Evolutionary conservation across 192 early-diverging fungal genomes (phyloP), one percentile per base, ranked within the genome.

Genomic region (Endogone sp.): DNA sequence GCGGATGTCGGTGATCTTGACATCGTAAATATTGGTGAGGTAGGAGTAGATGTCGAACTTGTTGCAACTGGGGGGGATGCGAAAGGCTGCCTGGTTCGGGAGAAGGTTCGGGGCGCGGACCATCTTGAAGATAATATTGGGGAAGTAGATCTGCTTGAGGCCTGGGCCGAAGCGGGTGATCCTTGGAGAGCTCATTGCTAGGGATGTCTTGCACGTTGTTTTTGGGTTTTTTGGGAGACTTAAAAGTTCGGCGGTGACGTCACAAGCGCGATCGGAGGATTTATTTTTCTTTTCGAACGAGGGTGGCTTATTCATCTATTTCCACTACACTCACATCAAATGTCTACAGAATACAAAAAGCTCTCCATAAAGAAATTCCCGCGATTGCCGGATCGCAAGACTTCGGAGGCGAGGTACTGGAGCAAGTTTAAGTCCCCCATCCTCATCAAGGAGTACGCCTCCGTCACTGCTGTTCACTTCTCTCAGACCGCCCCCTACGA

Each of bases 41-140:
- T 94, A 94, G 62, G 90, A 88, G 55, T 86, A 83, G 73, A 98
- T 93, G 74, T 98, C 96, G 54, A 98, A 84, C 81, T 98, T 98
- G 90, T 97, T 98, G 69, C 92, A 79, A 28, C 87, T 82, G 27
- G 90, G 90, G 28, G 96, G 96, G 3, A 94, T 89, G 25, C 91
- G 87, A 86, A 98, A 98, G 27, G 93, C 94, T 25, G 90, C 92
- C 73, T 94, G 93, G 76, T 96, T 94, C 30, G 88, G 86, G 64
- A 85, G 88, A 4, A 96, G 85, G 22, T 85, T 83, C 65, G 88
- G 90, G 68, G 85, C 80, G 16, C 91, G 87, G 3, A 94, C 88
- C 49, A 96, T 84, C 68, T 88, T 90, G 76, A 98, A 90, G 13
- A 92, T 71, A 55, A 95, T 79, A 71, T 93, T 93, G 20, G 96